Conservation (phyloP, 805 yeast genomes). For the Ogataea philodendri region DNA sequence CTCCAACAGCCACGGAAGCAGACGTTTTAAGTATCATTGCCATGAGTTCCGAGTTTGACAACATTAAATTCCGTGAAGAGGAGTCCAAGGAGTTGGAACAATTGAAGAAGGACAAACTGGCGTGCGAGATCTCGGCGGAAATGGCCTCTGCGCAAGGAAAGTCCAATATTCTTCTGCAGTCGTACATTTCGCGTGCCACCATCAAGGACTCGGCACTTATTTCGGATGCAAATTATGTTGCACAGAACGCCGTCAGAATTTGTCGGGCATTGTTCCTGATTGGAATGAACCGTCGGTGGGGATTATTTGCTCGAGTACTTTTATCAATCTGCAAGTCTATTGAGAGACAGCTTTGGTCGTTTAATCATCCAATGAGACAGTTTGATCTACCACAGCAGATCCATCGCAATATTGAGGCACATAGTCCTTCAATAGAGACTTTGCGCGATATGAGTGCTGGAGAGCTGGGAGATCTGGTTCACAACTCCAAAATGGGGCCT, state of each 20-base stretch:
- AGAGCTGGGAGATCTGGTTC: slow-evolving; percentile 89
- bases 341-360: slow-evolving; percentile 83
- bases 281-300: slow-evolving; percentile 91
- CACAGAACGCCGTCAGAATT: slow-evolving; percentile 92
- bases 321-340: slow-evolving; percentile 82
- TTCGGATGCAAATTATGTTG: slow-evolving; percentile 89
- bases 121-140: slow-evolving; percentile 81
- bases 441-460: slow-evolving; percentile 68
- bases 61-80: slow-evolving; percentile 83
- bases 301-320: slow-evolving; percentile 68
- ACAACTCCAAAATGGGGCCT: slow-evolving; percentile 72
- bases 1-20: slow-evolving; percentile 86
- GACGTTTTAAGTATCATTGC: slow-evolving; percentile 85
- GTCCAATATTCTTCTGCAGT: slow-evolving; percentile 82
- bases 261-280: slow-evolving; percentile 86
- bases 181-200: slow-evolving; percentile 73
- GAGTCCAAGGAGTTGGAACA: slow-evolving; percentile 71
- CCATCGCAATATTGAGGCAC: slow-evolving; percentile 56
- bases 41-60: slow-evolving; percentile 91
- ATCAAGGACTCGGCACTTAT: slow-evolving; percentile 77
- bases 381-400: slow-evolving; percentile 75
- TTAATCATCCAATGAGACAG: slow-evolving; percentile 85
- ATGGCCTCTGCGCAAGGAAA: slow-evolving; percentile 78
- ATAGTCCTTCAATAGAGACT: slow-evolving; percentile 65
- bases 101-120: slow-evolving; percentile 56